Percentiles rank a stretch among this genome's conserved stretches.
Conservation (phyloP, 2,329 filamentous ascomycete genomes). For the Colletotrichum eremochloae region DNA sequence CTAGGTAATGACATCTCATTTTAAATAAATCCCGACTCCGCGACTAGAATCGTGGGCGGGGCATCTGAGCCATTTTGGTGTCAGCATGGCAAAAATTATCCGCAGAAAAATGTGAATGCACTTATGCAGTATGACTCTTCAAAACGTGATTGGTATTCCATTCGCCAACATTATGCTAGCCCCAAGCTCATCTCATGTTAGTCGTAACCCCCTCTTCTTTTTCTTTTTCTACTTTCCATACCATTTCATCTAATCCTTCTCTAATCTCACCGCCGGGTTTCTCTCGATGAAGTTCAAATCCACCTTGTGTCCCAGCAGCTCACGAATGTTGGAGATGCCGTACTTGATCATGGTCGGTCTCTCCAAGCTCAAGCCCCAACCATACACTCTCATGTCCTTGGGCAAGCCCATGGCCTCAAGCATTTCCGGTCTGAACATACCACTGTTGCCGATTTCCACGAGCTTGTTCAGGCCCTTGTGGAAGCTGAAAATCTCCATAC, state of each 20-base stretch:
- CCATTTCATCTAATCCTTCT: constrained; percentile 75
- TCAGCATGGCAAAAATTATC: background rate
- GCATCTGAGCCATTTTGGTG: background rate
- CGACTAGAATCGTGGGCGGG: constrained; percentile 1
- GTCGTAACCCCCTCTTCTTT: constrained; percentile 21
- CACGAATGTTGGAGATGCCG: constrained; percentile 88
- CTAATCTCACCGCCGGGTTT: constrained; percentile 90
- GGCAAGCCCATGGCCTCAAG: constrained; percentile 93
- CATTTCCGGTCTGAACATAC: constrained; percentile 99
- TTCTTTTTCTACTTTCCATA: constrained; percentile 7
- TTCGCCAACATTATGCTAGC: constrained; percentile 41
- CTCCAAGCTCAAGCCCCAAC: constrained; percentile 89
- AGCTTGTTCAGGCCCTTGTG: constrained; percentile 91
- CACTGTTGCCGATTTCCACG: constrained; percentile 97
- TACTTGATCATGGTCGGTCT: constrained; percentile 99
- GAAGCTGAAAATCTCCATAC: constrained; percentile 98
- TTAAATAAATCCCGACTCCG: background rate
- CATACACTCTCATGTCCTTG: constrained; percentile 92
- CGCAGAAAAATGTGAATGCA: background rate
- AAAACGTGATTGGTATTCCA: constrained; percentile 40
- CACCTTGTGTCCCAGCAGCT: constrained; percentile 94
- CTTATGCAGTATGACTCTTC: constrained; percentile 11
- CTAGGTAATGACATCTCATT: constrained; percentile 26
- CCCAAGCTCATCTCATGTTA: constrained; percentile 39
- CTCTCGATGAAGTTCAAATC: constrained; percentile 92